phyloP scores from a whole-genome alignment of 176 grass and related monocot species.

The Paspalum vaginatum region DNA sequence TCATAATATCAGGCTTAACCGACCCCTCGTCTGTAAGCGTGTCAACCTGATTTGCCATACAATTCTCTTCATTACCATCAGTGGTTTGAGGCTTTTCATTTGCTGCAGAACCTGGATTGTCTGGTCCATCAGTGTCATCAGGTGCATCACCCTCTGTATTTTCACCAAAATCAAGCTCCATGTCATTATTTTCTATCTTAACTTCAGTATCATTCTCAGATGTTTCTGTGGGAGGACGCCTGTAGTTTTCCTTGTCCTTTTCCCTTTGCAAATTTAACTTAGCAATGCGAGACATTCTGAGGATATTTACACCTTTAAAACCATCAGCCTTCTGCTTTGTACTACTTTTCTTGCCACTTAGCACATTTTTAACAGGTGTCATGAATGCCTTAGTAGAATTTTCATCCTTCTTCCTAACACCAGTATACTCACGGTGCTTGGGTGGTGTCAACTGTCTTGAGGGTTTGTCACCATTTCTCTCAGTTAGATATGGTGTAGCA shows the following conservation, averaged over 20 bases:
- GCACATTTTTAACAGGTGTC: constrained; percentile 79
- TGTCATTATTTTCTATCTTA: constrained; percentile 86
- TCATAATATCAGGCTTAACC: constrained; percentile 46
- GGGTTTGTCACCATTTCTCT: constrained; percentile 76
- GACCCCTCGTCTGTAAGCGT: constrained; percentile 57
- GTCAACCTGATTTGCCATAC: constrained; percentile 59
- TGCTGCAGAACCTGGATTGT: constrained; percentile 54
- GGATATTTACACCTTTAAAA: constrained; percentile 75
- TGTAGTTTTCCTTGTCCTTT: constrained; percentile 91
- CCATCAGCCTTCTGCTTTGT: constrained; percentile 63
- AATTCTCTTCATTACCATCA: constrained; percentile 65
- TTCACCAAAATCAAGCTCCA: constrained; percentile 98
- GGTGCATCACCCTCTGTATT: constrained; percentile 74
- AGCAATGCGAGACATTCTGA: constrained; percentile 91
- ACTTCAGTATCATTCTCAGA: constrained; percentile 71
- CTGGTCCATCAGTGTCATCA: constrained; percentile 76
- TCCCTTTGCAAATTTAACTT: constrained; percentile 96
- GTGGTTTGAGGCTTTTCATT: constrained; percentile 52
- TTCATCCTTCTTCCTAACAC: constrained; percentile 63
- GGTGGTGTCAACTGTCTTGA: constrained; percentile 67
- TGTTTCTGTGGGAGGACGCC: constrained; percentile 61
- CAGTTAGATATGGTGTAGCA: constrained; percentile 54
- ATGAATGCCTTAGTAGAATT: constrained; percentile 58
- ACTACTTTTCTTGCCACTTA: constrained; percentile 62
- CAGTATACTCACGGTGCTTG: constrained; percentile 58